Conservation (phyloP, 139 green algal genomes). For the Limnomonas spitsbergensis region DNA sequence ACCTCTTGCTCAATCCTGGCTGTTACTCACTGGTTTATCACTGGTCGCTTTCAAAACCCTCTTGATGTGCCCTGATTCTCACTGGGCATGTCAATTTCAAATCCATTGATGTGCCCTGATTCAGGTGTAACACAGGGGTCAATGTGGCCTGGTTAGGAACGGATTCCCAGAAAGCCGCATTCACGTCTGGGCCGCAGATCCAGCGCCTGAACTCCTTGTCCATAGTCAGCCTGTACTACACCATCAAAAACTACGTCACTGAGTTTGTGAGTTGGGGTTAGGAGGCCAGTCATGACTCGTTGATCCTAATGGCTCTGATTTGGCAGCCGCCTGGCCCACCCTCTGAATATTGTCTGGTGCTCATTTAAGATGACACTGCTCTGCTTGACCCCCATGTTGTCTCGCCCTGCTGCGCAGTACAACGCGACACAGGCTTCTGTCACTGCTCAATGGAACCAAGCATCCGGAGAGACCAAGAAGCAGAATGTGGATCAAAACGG, state of each 20-base stretch:
- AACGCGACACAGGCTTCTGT: neutral
- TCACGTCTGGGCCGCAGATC: constrained; percentile 32
- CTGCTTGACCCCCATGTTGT: too few relatives aligned
- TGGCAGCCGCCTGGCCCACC: too few relatives aligned
- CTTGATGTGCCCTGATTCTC: too few relatives aligned
- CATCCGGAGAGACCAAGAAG: neutral
- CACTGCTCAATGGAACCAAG: neutral
- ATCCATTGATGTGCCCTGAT: too few relatives aligned
- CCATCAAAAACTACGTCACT: constrained; percentile 1
- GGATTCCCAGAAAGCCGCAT: constrained; percentile 20
- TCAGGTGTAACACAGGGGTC: constrained; percentile 33
- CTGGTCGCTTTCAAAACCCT: too few relatives aligned
- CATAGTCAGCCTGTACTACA: constrained; percentile 30
- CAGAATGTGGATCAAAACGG: constrained; percentile 18
- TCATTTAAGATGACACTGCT: too few relatives aligned
- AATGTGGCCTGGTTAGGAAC: constrained; percentile 25
- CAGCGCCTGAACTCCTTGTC: constrained; percentile 37
- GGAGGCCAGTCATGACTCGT: too few relatives aligned
- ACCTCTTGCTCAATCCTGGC: too few relatives aligned
- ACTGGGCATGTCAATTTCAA: too few relatives aligned
- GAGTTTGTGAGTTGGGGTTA: constrained; percentile 12
- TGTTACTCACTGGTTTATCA: too few relatives aligned
- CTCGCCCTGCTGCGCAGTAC: neutral
- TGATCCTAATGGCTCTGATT: too few relatives aligned
- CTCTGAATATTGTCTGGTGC: too few relatives aligned